Percentiles rank a stretch among this genome's conserved stretches.
Evolutionary conservation across 805 yeast genomes (phyloP).

Genomic region (Metschnikowia aberdeeniae): DNA sequence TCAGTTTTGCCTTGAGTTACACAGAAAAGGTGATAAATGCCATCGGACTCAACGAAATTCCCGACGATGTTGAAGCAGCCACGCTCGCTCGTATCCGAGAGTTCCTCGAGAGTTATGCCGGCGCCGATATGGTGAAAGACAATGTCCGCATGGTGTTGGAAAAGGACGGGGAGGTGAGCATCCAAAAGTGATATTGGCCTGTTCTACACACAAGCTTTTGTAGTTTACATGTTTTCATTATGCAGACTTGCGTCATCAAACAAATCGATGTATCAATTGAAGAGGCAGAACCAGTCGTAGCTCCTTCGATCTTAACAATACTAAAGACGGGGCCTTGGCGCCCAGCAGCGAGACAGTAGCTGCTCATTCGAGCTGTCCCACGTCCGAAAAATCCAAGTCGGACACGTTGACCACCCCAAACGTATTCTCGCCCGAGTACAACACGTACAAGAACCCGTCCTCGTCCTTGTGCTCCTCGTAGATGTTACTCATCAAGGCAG

Average conservation of each 20-base stretch:
- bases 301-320: not conserved
- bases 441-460: constrained; percentile 93
- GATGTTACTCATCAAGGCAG: constrained; percentile 90
- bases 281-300: constrained; percentile 3
- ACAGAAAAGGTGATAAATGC: constrained; percentile 9
- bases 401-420: constrained; percentile 56
- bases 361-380: constrained; percentile 3
- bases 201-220: no score
- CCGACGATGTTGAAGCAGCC: constrained; percentile 3
- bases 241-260: no score
- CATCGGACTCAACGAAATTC: constrained; percentile 1
- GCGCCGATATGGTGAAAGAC: constrained; percentile 3
- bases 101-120: constrained; percentile 7
- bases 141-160: constrained; percentile 13
- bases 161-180: constrained; percentile 9
- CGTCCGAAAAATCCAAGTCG: constrained; percentile 18
- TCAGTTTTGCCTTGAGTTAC: constrained; percentile 8
- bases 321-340: constrained; percentile 1
- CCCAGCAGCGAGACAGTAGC: not conserved
- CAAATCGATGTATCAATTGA: not conserved
- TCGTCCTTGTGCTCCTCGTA: constrained; percentile 97
- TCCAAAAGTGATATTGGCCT: not conserved
- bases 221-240: no score
- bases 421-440: constrained; percentile 96
- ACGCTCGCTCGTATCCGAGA: constrained; percentile 6